A percentile compares a stretch with the other conserved stretches of the same genome.
Conservation (phyloP, 192 early-diverging fungal species). For the Phlyctochytrium bullatum region DNA sequence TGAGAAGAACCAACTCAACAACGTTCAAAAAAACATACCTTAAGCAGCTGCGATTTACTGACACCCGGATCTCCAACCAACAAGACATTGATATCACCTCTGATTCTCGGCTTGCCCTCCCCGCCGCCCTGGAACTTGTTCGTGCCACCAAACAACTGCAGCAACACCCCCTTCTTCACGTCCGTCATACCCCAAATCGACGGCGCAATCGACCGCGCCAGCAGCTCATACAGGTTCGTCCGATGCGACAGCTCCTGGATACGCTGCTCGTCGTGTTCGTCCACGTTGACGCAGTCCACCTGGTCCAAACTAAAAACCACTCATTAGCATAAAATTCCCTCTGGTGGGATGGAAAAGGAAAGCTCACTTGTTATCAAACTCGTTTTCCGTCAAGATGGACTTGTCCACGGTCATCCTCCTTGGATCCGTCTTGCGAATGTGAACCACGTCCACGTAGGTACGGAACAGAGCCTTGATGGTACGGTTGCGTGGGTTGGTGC, state of each 20-base stretch:
- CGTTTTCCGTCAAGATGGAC: constrained; percentile 48
- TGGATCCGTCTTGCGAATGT: constrained; percentile 77
- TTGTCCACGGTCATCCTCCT: constrained; percentile 64
- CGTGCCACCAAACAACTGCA: constrained; percentile 86
- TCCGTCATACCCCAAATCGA: constrained; percentile 63
- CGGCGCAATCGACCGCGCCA: constrained; percentile 87
- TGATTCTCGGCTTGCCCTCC: constrained; percentile 93
- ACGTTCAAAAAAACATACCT: too few species aligned
- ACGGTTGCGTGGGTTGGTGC: constrained; percentile 82
- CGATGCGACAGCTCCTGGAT: constrained; percentile 56
- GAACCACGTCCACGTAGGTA: constrained; percentile 94
- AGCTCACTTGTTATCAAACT: constrained; percentile 48
- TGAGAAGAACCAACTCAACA: too few species aligned
- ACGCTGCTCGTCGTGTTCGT: too few species aligned
- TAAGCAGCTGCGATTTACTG: constrained; percentile 95
- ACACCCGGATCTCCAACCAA: constrained; percentile 99
- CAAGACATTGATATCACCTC: constrained; percentile 96
- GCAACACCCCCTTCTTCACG: constrained; percentile 68
- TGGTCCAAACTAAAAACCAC: constrained; percentile 17
- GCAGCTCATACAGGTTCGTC: constrained; percentile 71
- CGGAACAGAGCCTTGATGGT: constrained; percentile 89
- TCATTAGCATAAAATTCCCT: too few species aligned
- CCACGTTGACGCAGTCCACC: too few species aligned
- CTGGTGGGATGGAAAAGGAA: too few species aligned
- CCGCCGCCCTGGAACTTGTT: constrained; percentile 84